Conservation (phyloP, 768 basidiomycete genomes). For the Porpolomopsis calyptriformis region DNA sequence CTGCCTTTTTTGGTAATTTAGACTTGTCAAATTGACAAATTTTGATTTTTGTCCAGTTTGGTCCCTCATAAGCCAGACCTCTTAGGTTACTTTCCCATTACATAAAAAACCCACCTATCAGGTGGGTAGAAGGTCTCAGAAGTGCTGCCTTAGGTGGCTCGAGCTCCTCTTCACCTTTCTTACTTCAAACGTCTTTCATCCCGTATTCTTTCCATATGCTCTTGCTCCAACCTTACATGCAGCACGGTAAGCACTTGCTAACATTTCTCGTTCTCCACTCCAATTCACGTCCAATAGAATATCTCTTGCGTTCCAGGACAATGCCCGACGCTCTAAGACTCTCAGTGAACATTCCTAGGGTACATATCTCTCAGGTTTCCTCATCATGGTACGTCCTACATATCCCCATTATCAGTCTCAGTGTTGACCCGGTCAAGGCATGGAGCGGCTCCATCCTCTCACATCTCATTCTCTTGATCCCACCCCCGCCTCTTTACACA, state of each 20-base stretch:
- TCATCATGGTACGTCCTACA: conserved; percentile 32
- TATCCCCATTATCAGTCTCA: background rate
- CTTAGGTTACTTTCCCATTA: too few relatives aligned
- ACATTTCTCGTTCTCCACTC: background rate
- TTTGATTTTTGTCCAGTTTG: too few relatives aligned
- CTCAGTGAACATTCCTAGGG: conserved; percentile 28
- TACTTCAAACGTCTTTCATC: conserved; percentile 5
- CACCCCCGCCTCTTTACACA: conserved; percentile 38
- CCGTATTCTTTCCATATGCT: conserved; percentile 5
- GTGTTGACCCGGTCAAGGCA: conserved; percentile 16
- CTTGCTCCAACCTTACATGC: conserved; percentile 8
- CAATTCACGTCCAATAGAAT: conserved; percentile 16
- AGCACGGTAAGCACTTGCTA: conserved; percentile 3
- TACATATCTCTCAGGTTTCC: conserved; percentile 34
- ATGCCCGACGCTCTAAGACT: conserved; percentile 21
- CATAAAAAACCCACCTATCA: too few relatives aligned
- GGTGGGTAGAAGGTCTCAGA: too few relatives aligned
- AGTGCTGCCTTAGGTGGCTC: too few relatives aligned
- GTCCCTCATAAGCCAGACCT: too few relatives aligned
- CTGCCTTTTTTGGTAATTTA: too few relatives aligned
- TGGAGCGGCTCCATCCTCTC: conserved; percentile 41
- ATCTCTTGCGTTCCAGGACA: conserved; percentile 34
- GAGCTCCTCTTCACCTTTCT: background rate
- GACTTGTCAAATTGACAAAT: too few relatives aligned
- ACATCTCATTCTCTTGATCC: conserved; percentile 33